These are phyloP conservation scores for Eimeria necatrix DNA, from an alignment of 169 alveolate species.

Conservation along the genomic window DNA sequence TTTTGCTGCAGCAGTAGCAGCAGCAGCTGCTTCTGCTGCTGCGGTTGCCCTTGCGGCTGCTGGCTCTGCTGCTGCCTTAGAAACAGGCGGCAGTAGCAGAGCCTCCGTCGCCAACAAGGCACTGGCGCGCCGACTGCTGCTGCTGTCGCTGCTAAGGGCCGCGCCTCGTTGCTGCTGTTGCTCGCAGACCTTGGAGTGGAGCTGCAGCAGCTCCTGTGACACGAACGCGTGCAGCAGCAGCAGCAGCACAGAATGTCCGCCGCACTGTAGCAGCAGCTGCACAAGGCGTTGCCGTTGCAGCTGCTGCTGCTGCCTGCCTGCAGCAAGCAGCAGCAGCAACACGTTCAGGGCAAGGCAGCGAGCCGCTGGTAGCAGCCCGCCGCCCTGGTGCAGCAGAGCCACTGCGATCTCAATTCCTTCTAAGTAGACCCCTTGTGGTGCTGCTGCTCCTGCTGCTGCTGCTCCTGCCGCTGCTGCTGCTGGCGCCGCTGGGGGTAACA, in stretches of 20 bases:
- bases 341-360: conserved; percentile 43
- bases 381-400: conserved; percentile 52
- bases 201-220: conserved; percentile 49
- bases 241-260: conserved; percentile 25
- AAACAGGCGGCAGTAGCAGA: neutral
- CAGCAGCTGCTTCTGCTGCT: conserved; percentile 51
- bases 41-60: conserved; percentile 7
- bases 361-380: conserved; percentile 6
- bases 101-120: neutral
- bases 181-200: neutral
- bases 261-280: conserved; percentile 42
- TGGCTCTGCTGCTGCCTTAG: neutral
- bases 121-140: neutral
- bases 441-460: conserved; percentile 40
- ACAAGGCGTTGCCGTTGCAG: conserved; percentile 37
- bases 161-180: neutral
- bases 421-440: neutral
- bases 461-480: conserved; percentile 48
- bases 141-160: neutral
- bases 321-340: conserved; percentile 53
- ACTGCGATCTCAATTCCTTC: conserved; percentile 20
- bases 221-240: conserved; percentile 51
- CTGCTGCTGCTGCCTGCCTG: conserved; percentile 67
- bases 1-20: neutral
- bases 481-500: neutral